Evolutionary conservation across 352 stramenopile genomes (phyloP).

Genomic region (Globisporangium echinulatum): DNA sequence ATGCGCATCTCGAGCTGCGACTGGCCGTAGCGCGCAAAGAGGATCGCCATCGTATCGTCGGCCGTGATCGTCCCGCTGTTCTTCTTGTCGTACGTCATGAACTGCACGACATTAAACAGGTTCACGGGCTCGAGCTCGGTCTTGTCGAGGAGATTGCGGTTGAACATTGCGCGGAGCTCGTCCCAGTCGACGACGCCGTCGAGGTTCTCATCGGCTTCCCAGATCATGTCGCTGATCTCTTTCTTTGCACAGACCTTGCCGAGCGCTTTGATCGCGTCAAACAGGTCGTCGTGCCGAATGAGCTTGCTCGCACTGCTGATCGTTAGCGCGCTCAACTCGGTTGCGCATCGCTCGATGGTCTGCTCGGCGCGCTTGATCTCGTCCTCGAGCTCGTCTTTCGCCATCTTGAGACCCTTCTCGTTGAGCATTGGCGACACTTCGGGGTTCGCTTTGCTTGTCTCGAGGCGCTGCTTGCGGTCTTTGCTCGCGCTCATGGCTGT

Average conservation of each 20-base stretch:
- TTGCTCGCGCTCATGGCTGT: conserved; percentile 34
- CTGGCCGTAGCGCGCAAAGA: conserved; percentile 91
- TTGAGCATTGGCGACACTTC: conserved; percentile 74
- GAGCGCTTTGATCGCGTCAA: conserved; percentile 90
- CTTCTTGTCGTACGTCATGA: conserved; percentile 97
- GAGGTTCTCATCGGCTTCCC: conserved; percentile 97
- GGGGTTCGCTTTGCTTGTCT: conserved; percentile 55
- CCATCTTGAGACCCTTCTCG: conserved; percentile 76
- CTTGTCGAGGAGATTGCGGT: conserved; percentile 93
- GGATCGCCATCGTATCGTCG: conserved; percentile 98
- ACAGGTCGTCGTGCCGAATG: conserved; percentile 91
- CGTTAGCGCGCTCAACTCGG: conserved; percentile 49
- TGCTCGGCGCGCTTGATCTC: conserved; percentile 68
- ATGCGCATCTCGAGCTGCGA: conserved; percentile 88
- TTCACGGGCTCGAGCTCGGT: conserved; percentile 94
- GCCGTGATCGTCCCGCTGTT: conserved; percentile 92
- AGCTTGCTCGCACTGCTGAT: conserved; percentile 41
- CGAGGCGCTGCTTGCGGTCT: conserved; percentile 53
- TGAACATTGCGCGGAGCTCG: conserved; percentile 95
- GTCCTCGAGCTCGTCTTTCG: conserved; percentile 63
- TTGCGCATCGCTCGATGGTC: conserved; percentile 37
- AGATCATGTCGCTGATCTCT: conserved; percentile 97
- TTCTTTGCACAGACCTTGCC: conserved; percentile 91
- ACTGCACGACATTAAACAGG: conserved; percentile 96
- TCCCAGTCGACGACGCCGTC: conserved; percentile 94